Evolutionary conservation across 495 filamentous ascomycete species (phyloP), one percentile per base, ranked within the genome.

Genomic region (Recurvomyces mirabilis): DNA sequence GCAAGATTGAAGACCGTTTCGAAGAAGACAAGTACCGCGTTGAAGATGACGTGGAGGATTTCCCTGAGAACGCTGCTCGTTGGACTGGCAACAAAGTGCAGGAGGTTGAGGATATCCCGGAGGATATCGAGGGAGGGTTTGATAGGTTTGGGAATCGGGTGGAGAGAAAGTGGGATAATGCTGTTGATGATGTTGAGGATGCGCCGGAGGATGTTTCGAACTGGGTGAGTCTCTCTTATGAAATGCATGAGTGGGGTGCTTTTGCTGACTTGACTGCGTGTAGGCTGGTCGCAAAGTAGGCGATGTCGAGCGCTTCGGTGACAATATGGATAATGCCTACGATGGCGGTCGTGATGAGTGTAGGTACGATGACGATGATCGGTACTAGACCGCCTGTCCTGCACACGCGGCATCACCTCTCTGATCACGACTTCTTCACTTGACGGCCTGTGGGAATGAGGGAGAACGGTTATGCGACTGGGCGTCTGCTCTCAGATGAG

Each of bases 71-170:
- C 46, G 62, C 60, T n/a, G 63, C 65, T 14, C 33, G 55, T 17
- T 68, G 63, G 63, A 60, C 60, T 1, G 63, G 63, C 7, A 43
- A 60, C 29, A 63, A 60, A 52, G 60, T 63, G 54, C 60, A 60
- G 25, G 60, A 63, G 37, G 55, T 59, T 11, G 63, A 64, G 40
- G 48, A 63, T 28, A 55, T 65, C 31, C 60, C 60, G n/a, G 43
- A 62, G 28, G 41, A 54, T 32, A 46, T 61, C 35, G 61, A 61
- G 43, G 24, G 52, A 13, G 55, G 51, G 38, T 61, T 51, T 32
- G 59, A 62, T 43, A 45, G 43, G 9, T 50, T 52, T 24, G 56
- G 49, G n/a, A 45, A 62, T 18, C 42, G 51, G 18, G 44, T 65
- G 21, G 58, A 67, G 34, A 34, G 60, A n/a, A 46, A 45, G 1